These are phyloP conservation scores for Candida ovalis DNA, from an alignment of 805 yeast genomes.

Conservation along the genomic window DNA sequence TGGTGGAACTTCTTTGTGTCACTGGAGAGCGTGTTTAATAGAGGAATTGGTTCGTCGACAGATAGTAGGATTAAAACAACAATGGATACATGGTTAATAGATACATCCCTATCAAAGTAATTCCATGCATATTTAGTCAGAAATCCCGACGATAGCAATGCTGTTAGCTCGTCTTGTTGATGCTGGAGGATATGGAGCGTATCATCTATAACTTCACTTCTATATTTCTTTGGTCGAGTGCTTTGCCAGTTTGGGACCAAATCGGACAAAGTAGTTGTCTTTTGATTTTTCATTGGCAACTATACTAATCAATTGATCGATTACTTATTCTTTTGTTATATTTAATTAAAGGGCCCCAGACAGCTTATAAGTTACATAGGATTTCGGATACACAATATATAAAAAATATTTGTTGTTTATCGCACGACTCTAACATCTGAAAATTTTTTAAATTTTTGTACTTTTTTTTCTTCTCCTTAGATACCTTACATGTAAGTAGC, in stretches of 20 bases:
- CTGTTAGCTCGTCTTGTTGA: not conserved
- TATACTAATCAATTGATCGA: no score
- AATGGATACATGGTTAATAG: constrained; percentile 38
- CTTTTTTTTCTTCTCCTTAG: not conserved
- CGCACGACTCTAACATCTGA: not conserved
- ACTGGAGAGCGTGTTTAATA: constrained; percentile 1
- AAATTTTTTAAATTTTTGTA: constrained; percentile 2
- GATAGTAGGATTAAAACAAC: constrained; percentile 23
- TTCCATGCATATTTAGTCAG: constrained; percentile 38
- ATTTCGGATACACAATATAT: no score
- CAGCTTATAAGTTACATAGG: no score
- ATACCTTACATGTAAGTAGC: no score
- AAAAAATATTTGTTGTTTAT: not conserved
- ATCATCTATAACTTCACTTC: constrained; percentile 4
- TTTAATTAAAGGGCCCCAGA: no score
- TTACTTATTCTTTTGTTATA: no score
- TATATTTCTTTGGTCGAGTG: constrained; percentile 2
- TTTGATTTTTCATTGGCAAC: not conserved
- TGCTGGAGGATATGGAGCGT: constrained; percentile 1
- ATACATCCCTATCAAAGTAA: constrained; percentile 35
- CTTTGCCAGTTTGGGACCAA: constrained; percentile 4
- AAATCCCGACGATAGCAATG: constrained; percentile 15
- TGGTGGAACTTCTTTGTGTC: constrained; percentile 25
- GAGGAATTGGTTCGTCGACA: not conserved
- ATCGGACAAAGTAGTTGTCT: not conserved